phyloP scores from a whole-genome alignment of 1,139 yeast species.

The Candida dubliniensis region DNA sequence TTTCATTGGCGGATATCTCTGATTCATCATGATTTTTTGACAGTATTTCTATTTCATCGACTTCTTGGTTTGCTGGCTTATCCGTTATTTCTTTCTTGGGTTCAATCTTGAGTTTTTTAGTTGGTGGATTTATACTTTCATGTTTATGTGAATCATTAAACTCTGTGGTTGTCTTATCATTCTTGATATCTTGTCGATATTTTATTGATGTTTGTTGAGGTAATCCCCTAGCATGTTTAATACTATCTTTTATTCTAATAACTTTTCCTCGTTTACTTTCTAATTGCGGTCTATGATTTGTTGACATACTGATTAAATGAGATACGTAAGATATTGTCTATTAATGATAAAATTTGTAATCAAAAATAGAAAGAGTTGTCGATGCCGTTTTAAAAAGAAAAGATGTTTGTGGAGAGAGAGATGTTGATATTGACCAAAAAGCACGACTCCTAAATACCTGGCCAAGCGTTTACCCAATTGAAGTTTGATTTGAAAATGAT shows the following conservation, averaged over 20 bases:
- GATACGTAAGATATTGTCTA: too few relatives aligned
- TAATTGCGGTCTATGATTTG: constrained; percentile 87
- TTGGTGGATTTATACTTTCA: constrained; percentile 12
- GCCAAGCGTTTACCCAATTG: too few relatives aligned
- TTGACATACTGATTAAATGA: constrained; percentile 19
- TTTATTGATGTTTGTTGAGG: constrained; percentile 75
- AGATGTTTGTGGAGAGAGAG: too few relatives aligned
- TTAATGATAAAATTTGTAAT: background rate
- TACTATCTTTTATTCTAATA: constrained; percentile 41
- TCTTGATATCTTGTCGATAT: constrained; percentile 40
- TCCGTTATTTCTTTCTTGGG: constrained; percentile 10
- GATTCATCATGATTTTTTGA: constrained; percentile 22
- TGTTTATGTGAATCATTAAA: constrained; percentile 23
- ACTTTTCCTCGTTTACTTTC: constrained; percentile 81
- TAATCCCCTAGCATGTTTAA: constrained; percentile 64
- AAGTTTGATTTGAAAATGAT: too few relatives aligned
- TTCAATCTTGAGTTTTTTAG: constrained; percentile 4
- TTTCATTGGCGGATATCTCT: constrained; percentile 24
- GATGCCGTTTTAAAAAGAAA: too few relatives aligned
- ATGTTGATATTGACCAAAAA: too few relatives aligned
- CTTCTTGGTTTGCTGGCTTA: constrained; percentile 11
- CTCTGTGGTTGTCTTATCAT: constrained; percentile 7
- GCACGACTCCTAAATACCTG: too few relatives aligned
- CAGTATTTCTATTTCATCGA: constrained; percentile 2
- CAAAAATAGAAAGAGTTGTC: background rate